Base-by-base conservation (phyloP, 2,329 filamentous ascomycete species). In the Cercospora sojina region DNA sequence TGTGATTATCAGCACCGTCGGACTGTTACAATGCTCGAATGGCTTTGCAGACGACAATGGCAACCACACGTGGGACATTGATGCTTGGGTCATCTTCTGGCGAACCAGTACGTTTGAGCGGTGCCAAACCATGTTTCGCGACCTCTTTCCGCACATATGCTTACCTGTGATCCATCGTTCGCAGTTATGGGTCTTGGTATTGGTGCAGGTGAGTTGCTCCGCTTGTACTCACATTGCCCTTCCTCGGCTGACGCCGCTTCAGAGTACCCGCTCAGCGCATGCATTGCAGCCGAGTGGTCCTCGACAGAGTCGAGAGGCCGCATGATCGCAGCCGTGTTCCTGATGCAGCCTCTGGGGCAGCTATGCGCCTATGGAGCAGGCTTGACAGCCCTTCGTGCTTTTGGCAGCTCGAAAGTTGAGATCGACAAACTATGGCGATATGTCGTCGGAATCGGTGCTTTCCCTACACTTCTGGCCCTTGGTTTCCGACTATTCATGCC, bases 321-420 rank as follows among this genome's bases (percentile, higher is more conserved):
- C n/a, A 81, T 81, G 79, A 67, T 81, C 67, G 75, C 76, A 31
- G 76, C 76, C 62, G 78, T 81, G 1, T 81, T 81, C 69, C 75
- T 80, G 43, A 80, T 80, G 64, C 80, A 81, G 57, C 79, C 79
- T 3, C 70, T 81, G 18, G 80, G 80, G 5, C 80, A 81, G 67
- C 74, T 81, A 2, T 76, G 70, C 35, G 70, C 70, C 1, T 69
- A 72, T 56, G 65, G 64, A 5, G 68, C 69, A 20, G 70, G 65
- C 10, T 63, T 74, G 27, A 65, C 66, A 29, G 67, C 69, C 5
- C 64, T 68, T 5, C 20, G 55, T 38, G 23, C 60, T 25, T 62
- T 71, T 74, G 57, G n/a, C 74, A 74, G 65, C 72, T 74, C 69
- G 67, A 74, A 57, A 71, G 62, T 70, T 7, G 69, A 76, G 5